Evolutionary conservation across 805 yeast genomes (phyloP).

Genomic region (Monosporozyma servazzii): DNA sequence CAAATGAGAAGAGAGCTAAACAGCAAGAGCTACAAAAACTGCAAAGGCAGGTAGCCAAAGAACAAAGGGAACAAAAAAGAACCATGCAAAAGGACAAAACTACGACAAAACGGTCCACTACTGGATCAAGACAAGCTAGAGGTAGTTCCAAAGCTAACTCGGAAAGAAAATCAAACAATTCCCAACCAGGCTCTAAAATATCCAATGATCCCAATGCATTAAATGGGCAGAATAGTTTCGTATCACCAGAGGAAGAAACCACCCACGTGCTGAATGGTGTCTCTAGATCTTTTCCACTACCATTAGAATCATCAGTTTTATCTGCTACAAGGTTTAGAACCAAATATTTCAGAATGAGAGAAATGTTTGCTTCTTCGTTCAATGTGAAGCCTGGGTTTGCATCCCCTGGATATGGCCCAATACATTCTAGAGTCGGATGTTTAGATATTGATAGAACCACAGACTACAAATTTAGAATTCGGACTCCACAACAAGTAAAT

Average conservation of each 20-base stretch:
- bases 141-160: slow-evolving; percentile 1
- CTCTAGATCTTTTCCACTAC: slow-evolving; percentile 67
- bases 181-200: background rate
- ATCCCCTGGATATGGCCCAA: slow-evolving; percentile 49
- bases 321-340: slow-evolving; percentile 65
- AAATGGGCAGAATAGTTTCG: slow-evolving; percentile 33
- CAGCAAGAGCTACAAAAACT: slow-evolving; percentile 39
- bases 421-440: slow-evolving; percentile 58
- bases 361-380: slow-evolving; percentile 80
- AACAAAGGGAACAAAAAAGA: slow-evolving; percentile 20
- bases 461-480: slow-evolving; percentile 48
- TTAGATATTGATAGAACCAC: slow-evolving; percentile 63
- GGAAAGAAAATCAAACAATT: slow-evolving; percentile 1
- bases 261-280: slow-evolving; percentile 87
- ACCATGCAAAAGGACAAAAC: slow-evolving; percentile 32
- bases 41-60: slow-evolving; percentile 23
- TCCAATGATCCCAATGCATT: background rate
- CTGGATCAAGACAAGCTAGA: slow-evolving; percentile 8
- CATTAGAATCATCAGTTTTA: slow-evolving; percentile 67
- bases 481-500: slow-evolving; percentile 37
- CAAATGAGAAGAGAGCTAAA: slow-evolving; percentile 70
- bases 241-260: slow-evolving; percentile 88
- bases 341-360: slow-evolving; percentile 77
- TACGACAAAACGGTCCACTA: slow-evolving; percentile 21
- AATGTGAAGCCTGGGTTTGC: slow-evolving; percentile 32